phyloP scores from a whole-genome alignment of 2,329 filamentous ascomycete species.

The Cordyceps cicadae region DNA sequence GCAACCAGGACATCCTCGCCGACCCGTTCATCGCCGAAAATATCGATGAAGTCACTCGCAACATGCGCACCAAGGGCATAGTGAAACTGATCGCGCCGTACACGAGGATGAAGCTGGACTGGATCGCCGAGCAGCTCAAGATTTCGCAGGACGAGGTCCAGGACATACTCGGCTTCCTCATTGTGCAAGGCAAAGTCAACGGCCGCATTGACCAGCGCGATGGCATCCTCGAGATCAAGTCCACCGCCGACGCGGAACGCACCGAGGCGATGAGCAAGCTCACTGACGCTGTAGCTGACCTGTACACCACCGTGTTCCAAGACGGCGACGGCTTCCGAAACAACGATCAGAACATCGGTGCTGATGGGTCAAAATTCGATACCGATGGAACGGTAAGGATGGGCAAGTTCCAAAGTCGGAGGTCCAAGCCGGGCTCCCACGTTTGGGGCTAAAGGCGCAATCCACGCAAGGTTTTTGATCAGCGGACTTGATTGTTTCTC shows the following conservation, averaged over 20 bases:
- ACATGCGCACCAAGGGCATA: constrained; percentile 94
- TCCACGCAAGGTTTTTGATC: neutral
- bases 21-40: constrained; percentile 98
- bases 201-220: constrained; percentile 85
- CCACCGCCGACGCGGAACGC: constrained; percentile 64
- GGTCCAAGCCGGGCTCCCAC: neutral
- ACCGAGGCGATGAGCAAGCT: constrained; percentile 65
- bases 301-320: constrained; percentile 67
- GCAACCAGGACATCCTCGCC: constrained; percentile 79
- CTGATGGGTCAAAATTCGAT: constrained; percentile 22
- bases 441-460: neutral
- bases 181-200: constrained; percentile 78
- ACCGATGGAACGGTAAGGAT: neutral
- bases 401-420: neutral
- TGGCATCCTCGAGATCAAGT: constrained; percentile 74
- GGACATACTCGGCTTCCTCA: constrained; percentile 91
- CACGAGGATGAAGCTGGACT: constrained; percentile 78
- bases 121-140: constrained; percentile 81
- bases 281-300: constrained; percentile 56
- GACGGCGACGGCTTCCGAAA: constrained; percentile 63
- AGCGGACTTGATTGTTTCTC: neutral
- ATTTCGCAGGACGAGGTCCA: constrained; percentile 81
- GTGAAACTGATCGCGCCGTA: constrained; percentile 91
- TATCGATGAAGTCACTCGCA: constrained; percentile 96
- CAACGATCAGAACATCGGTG: constrained; percentile 17